Base-by-base conservation (phyloP, 306 rosid species). In the Dalbergia oliveri region DNA sequence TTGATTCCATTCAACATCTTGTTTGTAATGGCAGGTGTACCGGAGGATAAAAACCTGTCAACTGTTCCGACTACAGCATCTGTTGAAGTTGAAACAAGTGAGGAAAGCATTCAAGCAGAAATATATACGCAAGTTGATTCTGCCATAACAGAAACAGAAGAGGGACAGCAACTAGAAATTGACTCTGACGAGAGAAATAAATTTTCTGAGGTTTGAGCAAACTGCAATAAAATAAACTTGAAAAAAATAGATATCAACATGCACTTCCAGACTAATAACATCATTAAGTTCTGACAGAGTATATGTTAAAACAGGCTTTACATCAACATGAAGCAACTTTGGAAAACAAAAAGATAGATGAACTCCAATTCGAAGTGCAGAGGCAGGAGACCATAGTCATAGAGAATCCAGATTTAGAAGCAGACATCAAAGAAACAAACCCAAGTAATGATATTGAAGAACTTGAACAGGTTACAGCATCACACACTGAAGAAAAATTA, bases 51-150 rank as follows among this genome's bases (percentile, higher is more conserved):
- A n/a, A 13, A 41, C 50, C 69, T 15, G 23, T 2, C 5, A 57
- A 43, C 35, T 8, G 8, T 68, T 11, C 50, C 39, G 23, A 14
- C 11, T 12, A 43, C 41, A 59, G n/a, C 44, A 76, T 64, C 12
- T 57, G 41, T 56, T 11, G 12, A 57, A 66, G 63, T 54, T 23
- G 70, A 79, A 57, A 9, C 66, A 26, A 23, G 5, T 26, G 72
- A 72, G 62, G 61, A 45, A 64, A 56, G 60, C 34, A 26, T 77
- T 66, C 88, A 41, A 57, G 63, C 54, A 73, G 69, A 65, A 72
- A 73, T 78, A 50, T 60, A 9, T 0, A 66, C 13, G n/a, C 79
- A 79, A 26, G 77, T 53, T 8, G 81, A 79, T 43, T 64, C 33
- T 18, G 65, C 73, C 37, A 66, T 64, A 1, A 58, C 13, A 49